phyloP scores from a whole-genome alignment of 1,284 basidiomycete species.

The Microbotryomycetes sp. region DNA sequence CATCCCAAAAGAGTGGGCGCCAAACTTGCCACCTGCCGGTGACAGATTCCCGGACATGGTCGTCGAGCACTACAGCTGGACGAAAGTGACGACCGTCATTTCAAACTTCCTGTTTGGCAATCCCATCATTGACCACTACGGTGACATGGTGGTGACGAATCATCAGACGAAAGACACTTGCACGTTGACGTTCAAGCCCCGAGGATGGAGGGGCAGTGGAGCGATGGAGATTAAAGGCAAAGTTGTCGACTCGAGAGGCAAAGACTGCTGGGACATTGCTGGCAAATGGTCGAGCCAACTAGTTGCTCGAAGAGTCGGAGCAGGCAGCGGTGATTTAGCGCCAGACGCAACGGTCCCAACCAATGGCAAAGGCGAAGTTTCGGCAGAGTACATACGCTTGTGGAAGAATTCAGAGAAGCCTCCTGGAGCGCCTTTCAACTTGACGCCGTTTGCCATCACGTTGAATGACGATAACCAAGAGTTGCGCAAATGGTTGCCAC shows the following conservation, averaged over 20 bases:
- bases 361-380: conserved; percentile 18
- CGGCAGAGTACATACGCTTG: conserved; percentile 62
- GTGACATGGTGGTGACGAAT: conserved; percentile 80
- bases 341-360: conserved; percentile 52
- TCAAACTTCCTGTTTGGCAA: conserved; percentile 90
- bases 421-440: conserved; percentile 70
- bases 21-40: conserved; percentile 40
- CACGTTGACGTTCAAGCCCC: conserved; percentile 86
- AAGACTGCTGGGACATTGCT: conserved; percentile 77
- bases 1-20: conserved; percentile 57
- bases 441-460: conserved; percentile 90
- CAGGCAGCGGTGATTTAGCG: conserved; percentile 58
- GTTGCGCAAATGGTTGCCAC: conserved; percentile 66
- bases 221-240: conserved; percentile 86
- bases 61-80: conserved; percentile 82
- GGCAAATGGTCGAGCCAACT: conserved; percentile 95
- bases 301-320: conserved; percentile 68
- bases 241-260: conserved; percentile 62
- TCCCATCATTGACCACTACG: conserved; percentile 95
- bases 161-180: conserved; percentile 89
- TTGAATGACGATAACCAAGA: conserved; percentile 71
- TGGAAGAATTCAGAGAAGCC: conserved; percentile 87
- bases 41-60: conserved; percentile 48
- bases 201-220: conserved; percentile 87
- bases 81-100: conserved; percentile 88